Base-by-base conservation (phyloP, 192 early-diverging fungal genomes). In the Coemansia sp. region DNA sequence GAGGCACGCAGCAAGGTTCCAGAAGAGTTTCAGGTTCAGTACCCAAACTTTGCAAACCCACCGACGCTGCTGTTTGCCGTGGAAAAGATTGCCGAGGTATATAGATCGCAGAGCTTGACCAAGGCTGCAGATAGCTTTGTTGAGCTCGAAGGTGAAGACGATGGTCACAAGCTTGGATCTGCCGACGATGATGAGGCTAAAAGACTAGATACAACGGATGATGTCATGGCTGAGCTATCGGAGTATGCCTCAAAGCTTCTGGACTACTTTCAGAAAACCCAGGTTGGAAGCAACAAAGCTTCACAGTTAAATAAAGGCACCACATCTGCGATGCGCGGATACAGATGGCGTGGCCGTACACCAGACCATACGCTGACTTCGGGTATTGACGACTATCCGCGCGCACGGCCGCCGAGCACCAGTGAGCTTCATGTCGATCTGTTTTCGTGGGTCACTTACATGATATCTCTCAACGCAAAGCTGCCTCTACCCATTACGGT, bases 341-440 rank as follows among this genome's bases (percentile, higher is more conserved):
- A 91, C 80, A 73, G 93, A 13, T 98, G 95, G 95, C 79, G 91
- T 42, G 95, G 95, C 0, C 83, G 93, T 37, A 90, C 89, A 3
- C 78, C 73, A 19, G 81, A 83, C 33, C 95, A 98, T 71, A 91
- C 90, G 0, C 73, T 98, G 51, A 92, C 95, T 0, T 92, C 89
- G 23, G 95, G 94, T 8, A 67, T 98, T 33, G 95, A 98, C 75
- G 95, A 98, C 67, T 98, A 95, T 59, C 95, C 95, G 21, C 83
- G 95, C 33, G 85, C 90, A 0, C 61, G 66, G 6, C 83, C 82
- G 19, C 91, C 93, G 5, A 82, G 85, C 69, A 55, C 80, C n/a
- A 21, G 49, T 45, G 71, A 74, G 58, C 71, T 67, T 15, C 71
- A 73, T 43, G 62, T 75, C 11, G 73, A 75, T 42, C 55, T 75